Evolutionary conservation across 176 grass and related monocot genomes (phyloP).

Genomic region (Coix lacrymajobi): DNA sequence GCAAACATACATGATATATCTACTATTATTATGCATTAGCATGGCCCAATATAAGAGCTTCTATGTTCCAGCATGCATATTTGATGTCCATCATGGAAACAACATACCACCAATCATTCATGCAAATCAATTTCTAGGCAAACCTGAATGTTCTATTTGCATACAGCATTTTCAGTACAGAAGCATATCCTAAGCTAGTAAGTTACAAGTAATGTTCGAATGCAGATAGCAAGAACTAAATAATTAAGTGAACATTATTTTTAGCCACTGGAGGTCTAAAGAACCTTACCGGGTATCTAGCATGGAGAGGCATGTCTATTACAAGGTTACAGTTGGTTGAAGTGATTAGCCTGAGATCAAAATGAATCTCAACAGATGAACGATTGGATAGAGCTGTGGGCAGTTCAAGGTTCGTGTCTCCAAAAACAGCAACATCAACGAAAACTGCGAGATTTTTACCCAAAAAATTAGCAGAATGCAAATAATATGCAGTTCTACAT

Average conservation of each 20-base stretch:
- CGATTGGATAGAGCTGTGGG: slow-evolving; percentile 68
- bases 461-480: not conserved
- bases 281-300: slow-evolving; percentile 74
- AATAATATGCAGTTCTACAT: not conserved
- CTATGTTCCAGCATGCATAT: not conserved
- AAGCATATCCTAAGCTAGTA: not conserved
- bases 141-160: not conserved
- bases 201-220: not conserved
- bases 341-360: slow-evolving; percentile 19
- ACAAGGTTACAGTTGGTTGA: slow-evolving; percentile 32
- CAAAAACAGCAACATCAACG: slow-evolving; percentile 60
- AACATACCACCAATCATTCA: not conserved
- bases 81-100: not conserved
- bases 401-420: slow-evolving; percentile 80
- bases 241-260: not conserved
- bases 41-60: not conserved
- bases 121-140: not conserved
- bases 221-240: not conserved
- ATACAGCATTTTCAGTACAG: not conserved
- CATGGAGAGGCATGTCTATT: slow-evolving; percentile 73
- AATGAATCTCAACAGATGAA: slow-evolving; percentile 77
- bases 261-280: not conserved
- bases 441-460: slow-evolving; percentile 41
- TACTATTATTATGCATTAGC: not conserved
- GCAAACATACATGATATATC: not conserved